Percentiles rank a stretch among this genome's conserved stretches.
Conservation (phyloP, 2,329 filamentous ascomycete genomes). For the Xylaria sp. region DNA sequence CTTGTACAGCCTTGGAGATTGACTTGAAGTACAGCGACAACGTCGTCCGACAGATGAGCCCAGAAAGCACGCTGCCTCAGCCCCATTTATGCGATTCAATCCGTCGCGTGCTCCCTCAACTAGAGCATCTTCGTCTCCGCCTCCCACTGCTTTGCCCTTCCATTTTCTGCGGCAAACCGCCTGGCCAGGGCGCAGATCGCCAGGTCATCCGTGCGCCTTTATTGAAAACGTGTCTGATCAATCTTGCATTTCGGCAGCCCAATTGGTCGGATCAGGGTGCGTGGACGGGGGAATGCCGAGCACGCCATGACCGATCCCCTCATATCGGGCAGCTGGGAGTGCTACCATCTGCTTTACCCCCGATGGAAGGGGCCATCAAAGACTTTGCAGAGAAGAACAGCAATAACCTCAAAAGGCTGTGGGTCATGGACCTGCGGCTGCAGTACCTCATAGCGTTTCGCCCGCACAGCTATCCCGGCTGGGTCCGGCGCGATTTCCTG, state of each 20-base stretch:
- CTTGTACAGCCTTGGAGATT: slow-evolving; percentile 10
- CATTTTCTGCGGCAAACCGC: slow-evolving; percentile 22
- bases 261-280: not conserved
- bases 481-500: slow-evolving; percentile 37
- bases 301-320: not conserved
- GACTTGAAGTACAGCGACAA: not conserved
- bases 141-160: slow-evolving; percentile 31
- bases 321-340: not conserved
- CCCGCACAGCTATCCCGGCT: slow-evolving; percentile 24
- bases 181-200: slow-evolving; percentile 14
- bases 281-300: slow-evolving; percentile 5
- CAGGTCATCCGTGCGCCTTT: slow-evolving; percentile 22
- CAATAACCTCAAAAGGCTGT: slow-evolving; percentile 29
- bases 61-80: not conserved
- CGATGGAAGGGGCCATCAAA: slow-evolving; percentile 20
- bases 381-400: slow-evolving; percentile 26
- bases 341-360: slow-evolving; percentile 27
- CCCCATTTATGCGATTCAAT: slow-evolving; percentile 24
- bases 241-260: slow-evolving; percentile 30
- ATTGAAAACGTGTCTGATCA: slow-evolving; percentile 35
- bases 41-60: not conserved
- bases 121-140: slow-evolving; percentile 24
- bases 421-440: slow-evolving; percentile 29
- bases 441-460: not conserved
- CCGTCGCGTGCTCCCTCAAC: slow-evolving; percentile 25